Conservation (phyloP, 2,329 filamentous ascomycete genomes). For the Exophiala aquamarina region DNA sequence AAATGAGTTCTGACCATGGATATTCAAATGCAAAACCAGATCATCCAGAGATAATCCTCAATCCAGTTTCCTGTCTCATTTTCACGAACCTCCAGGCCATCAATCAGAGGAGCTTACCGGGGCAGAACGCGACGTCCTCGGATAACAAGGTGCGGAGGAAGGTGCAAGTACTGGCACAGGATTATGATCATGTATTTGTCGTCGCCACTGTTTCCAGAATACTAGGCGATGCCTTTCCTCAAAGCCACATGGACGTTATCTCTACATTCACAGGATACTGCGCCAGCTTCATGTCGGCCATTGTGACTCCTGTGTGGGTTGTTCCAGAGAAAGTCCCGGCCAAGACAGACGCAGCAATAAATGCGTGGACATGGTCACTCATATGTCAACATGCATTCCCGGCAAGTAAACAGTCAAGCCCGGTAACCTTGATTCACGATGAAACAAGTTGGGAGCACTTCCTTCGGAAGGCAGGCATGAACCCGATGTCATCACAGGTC, state of each 20-base stretch:
- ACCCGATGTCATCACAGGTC: conserved; percentile 69
- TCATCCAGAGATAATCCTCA: conserved; percentile 66
- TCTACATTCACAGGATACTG: conserved; percentile 31
- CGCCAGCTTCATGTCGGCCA: conserved; percentile 23
- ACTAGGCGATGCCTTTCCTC: not conserved
- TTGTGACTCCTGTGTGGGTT: conserved; percentile 19
- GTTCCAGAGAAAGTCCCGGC: not conserved
- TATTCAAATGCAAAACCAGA: conserved; percentile 48
- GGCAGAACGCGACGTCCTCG: conserved; percentile 44
- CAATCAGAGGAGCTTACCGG: conserved; percentile 70
- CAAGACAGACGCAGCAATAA: conserved; percentile 2
- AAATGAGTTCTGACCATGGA: conserved; percentile 13
- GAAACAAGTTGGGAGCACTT: conserved; percentile 70
- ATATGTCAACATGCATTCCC: conserved; percentile 39
- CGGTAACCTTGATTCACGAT: conserved; percentile 47
- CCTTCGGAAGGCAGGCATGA: conserved; percentile 65
- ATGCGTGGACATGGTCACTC: conserved; percentile 38
- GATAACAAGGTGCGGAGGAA: conserved; percentile 54
- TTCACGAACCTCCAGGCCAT: conserved; percentile 70
- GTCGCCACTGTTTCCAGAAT: conserved; percentile 57
- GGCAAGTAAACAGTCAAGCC: conserved; percentile 7
- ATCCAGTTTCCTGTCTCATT: conserved; percentile 67
- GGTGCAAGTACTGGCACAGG: conserved; percentile 52
- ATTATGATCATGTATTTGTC: conserved; percentile 69
- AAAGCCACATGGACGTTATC: conserved; percentile 9